Percentiles rank a stretch among this genome's conserved stretches.
phyloP scores from a whole-genome alignment of 2,329 filamentous ascomycete species.

The Xylaria sp. region DNA sequence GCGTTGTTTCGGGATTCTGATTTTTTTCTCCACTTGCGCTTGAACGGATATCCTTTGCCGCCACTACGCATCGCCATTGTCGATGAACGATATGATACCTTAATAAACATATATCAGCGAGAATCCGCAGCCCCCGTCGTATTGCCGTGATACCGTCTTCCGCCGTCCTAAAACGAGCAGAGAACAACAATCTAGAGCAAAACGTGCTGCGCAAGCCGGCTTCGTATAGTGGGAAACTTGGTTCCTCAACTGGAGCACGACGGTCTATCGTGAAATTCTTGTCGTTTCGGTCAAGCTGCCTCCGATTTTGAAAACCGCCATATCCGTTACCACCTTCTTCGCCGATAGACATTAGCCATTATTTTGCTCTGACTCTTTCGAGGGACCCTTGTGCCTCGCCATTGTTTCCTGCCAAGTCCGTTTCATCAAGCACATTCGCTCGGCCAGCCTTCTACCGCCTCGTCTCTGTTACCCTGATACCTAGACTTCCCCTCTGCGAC shows the following conservation, averaged over 20 bases:
- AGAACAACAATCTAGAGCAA: too few species aligned
- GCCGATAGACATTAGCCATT: background rate
- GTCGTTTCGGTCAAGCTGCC: background rate
- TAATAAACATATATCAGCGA: conserved; percentile 2
- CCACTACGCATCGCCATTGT: background rate
- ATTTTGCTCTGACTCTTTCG: background rate
- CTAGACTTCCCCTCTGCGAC: background rate
- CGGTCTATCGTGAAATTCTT: background rate
- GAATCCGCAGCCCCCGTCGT: background rate
- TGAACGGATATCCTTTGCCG: background rate
- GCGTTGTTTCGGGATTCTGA: conserved; percentile 8
- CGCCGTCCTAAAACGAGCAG: background rate
- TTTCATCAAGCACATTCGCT: background rate
- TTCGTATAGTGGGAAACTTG: background rate
- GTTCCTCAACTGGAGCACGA: background rate
- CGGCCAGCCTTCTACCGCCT: background rate
- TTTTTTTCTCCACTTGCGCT: background rate
- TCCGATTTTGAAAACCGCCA: background rate
- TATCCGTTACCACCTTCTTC: background rate
- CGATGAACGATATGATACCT: conserved; percentile 6
- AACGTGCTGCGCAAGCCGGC: background rate
- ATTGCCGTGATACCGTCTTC: background rate
- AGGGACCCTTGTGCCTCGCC: conserved; percentile 3
- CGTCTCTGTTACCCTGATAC: background rate
- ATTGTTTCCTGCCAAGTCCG: background rate